phyloP scores from a whole-genome alignment of 371 early-diverging fungal species.

The Mortierella polycephala region DNA sequence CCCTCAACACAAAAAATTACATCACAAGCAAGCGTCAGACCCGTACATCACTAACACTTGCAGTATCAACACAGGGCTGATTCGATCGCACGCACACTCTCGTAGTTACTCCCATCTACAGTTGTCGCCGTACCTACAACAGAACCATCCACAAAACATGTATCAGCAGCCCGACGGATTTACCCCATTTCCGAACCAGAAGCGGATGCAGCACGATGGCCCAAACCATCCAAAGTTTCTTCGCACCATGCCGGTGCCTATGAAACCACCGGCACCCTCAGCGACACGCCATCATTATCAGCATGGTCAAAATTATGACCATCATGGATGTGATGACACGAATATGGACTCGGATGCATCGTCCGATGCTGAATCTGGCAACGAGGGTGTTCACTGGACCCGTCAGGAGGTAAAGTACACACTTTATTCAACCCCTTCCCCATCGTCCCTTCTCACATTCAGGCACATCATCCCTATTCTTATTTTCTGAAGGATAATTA shows the following conservation, averaged over 20 bases:
- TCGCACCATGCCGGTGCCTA: conserved; percentile 10
- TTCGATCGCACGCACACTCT: conserved; percentile 12
- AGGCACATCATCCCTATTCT: background rate
- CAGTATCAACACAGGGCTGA: background rate
- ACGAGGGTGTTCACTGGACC: conserved; percentile 22
- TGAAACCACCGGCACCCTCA: conserved; percentile 8
- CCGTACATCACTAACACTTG: background rate
- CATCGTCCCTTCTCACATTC: background rate
- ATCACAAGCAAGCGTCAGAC: conserved; percentile 17
- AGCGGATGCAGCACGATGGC: background rate
- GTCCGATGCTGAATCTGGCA: conserved; percentile 15
- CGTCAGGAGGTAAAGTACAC: conserved; percentile 26
- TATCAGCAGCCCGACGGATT: background rate
- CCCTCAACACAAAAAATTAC: background rate
- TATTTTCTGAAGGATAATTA: background rate
- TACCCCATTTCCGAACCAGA: background rate
- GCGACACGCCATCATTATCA: background rate
- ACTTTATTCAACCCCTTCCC: background rate
- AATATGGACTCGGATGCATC: conserved; percentile 23
- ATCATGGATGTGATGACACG: background rate
- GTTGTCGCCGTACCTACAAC: conserved; percentile 11
- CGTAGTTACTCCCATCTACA: conserved; percentile 20
- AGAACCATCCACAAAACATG: background rate
- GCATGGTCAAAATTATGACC: background rate
- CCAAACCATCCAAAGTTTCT: background rate